Evolutionary conservation across 1,284 basidiomycete genomes (phyloP), one percentile per base, ranked within the genome.

Genomic region (Melampsora larici-populina): DNA sequence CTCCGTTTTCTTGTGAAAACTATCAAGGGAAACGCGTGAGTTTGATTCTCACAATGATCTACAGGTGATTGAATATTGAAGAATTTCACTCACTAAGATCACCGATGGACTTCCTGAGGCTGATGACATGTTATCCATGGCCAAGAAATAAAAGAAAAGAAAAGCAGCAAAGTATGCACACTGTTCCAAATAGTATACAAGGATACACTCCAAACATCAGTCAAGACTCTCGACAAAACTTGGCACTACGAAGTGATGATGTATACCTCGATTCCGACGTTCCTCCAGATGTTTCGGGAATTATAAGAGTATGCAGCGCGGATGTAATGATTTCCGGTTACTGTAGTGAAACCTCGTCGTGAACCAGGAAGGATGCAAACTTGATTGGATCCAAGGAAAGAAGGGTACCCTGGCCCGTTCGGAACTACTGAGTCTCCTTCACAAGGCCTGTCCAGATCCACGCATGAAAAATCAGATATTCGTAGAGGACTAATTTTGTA

Each of bases 261-360:
- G 33, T 29, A 7, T 31, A 64, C 63, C 26, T 31, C 4, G 36
- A 64, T 64, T 40, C 26, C 36, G 18, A 64, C 21, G 21, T 64
- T 40, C 36, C 36, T 31, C 63, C 63, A 64, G 13, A 64, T 40
- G 17, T 31, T 29, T 13, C 8, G 2, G 7, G 21, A 4, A 40
- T 29, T 21, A 64, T 31, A 64, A 8, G 21, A 29, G 74, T 86
- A 85, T 17, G 83, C 82, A 8, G 80, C 78, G 13, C 81, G 68
- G 51, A 85, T 79, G 78, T 85, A 87, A 33, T 76, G 80, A 24
- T 81, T 80, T 43, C 85, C 86, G 1, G 79, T 73, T 15, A 86
- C 81, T 40, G 80, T 79, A 36, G 82, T 80, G 0, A 81, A 80
- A 26, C 85, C 85, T 11, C 83, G 83, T 43, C 63, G 69, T 49